These are phyloP conservation scores for Cajanus cajan DNA, from an alignment of 306 rosid species.

Conservation along the genomic window DNA sequence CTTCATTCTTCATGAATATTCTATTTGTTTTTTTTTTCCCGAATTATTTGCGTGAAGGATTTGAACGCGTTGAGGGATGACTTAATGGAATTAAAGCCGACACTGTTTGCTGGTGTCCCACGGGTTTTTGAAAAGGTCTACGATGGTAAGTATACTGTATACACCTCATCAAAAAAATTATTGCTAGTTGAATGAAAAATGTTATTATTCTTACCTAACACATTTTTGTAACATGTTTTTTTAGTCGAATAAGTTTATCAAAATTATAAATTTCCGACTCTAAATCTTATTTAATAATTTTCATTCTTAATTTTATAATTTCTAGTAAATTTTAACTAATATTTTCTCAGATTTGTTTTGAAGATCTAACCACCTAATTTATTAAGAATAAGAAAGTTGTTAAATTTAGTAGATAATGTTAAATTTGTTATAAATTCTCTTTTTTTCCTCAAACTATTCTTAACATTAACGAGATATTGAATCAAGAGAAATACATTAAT, in stretches of 20 bases:
- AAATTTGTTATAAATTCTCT: too few relatives aligned
- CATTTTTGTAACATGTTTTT: neutral
- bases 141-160: slow-evolving; percentile 53
- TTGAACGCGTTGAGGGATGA: slow-evolving; percentile 75
- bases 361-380: too few relatives aligned
- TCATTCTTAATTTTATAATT: neutral
- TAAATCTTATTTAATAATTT: too few relatives aligned
- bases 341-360: too few relatives aligned
- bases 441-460: too few relatives aligned
- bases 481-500: too few relatives aligned
- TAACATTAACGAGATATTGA: too few relatives aligned
- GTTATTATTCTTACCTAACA: neutral
- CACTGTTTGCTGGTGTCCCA: slow-evolving; percentile 85
- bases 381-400: too few relatives aligned
- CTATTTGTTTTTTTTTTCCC: neutral
- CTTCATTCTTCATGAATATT: neutral
- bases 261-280: too few relatives aligned
- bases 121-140: slow-evolving; percentile 73
- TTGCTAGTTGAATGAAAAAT: neutral
- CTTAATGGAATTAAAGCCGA: slow-evolving; percentile 80
- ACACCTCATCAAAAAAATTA: neutral
- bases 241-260: neutral
- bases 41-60: slow-evolving; percentile 52
- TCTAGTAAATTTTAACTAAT: neutral
- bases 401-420: too few relatives aligned